Evolutionary conservation across 352 stramenopile genomes (phyloP).

Genomic region (Phytophthora tubulina): DNA sequence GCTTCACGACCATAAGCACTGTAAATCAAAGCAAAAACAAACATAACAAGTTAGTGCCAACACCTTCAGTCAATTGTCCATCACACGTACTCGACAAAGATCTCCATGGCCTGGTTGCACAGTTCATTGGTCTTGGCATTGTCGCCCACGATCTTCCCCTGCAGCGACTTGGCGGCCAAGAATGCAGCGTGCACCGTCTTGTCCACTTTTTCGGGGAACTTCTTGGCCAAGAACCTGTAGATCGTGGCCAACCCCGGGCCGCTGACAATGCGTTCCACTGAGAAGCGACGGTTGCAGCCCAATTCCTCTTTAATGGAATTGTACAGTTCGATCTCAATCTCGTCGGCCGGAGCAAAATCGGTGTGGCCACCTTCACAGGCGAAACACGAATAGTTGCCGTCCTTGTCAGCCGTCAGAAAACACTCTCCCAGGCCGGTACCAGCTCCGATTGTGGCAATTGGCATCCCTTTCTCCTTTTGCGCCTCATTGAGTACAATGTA

Average conservation of each 20-base stretch:
- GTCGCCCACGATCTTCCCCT: slow-evolving; percentile 89
- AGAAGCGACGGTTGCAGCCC: slow-evolving; percentile 88
- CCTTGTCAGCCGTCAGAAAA: slow-evolving; percentile 92
- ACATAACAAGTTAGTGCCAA: slow-evolving; percentile 10
- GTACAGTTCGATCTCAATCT: slow-evolving; percentile 90
- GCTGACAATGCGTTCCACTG: slow-evolving; percentile 96
- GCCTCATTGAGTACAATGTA: slow-evolving; percentile 93
- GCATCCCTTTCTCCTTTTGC: slow-evolving; percentile 70
- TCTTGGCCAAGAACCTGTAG: slow-evolving; percentile 95
- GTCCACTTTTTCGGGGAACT: slow-evolving; percentile 92
- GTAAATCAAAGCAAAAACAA: slow-evolving; percentile 10
- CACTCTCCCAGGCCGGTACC: slow-evolving; percentile 97
- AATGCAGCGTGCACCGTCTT: slow-evolving; percentile 79
- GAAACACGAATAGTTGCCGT: slow-evolving; percentile 93
- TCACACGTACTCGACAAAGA: slow-evolving; percentile 91
- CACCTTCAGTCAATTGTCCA: not conserved
- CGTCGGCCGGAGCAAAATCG: slow-evolving; percentile 93
- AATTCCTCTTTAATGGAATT: slow-evolving; percentile 90
- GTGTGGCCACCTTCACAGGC: slow-evolving; percentile 96
- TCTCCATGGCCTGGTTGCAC: slow-evolving; percentile 93
- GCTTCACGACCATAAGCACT: slow-evolving; percentile 95
- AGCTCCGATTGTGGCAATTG: slow-evolving; percentile 96
- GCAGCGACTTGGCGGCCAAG: slow-evolving; percentile 62
- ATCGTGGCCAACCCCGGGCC: slow-evolving; percentile 96
- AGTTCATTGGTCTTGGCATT: slow-evolving; percentile 87